Base-by-base conservation (phyloP, 1,284 basidiomycete genomes). In the Clitocybe nebularis region DNA sequence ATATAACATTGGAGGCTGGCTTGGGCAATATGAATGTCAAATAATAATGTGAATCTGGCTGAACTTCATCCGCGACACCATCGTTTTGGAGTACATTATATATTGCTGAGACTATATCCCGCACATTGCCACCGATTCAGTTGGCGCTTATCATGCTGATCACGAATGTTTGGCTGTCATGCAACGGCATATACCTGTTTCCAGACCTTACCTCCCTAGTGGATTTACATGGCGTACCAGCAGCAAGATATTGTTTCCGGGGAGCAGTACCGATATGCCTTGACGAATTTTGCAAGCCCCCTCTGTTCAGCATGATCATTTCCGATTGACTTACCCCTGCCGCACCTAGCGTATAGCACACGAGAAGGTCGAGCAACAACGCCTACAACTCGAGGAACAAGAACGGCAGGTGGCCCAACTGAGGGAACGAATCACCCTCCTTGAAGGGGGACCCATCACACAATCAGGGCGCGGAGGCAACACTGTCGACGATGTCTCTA, bases 401-500 rank as follows among this genome's bases (percentile, higher is more conserved):
- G 88, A 91, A 53, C 72, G 79, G 54, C 87, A 89, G 56, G 81
- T 89, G 36, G 85, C 86, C 1, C 66, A 74, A 32, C 70, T 90
- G 21, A 71, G 83, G 35, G 72, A 72, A 1, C 77, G 86, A 26
- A 88, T 91, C 52, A 71, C 78, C 7, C 61, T 81, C 3, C 70
- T 90, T 33, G 88, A 91, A 60, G 88, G 88, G 6, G 71, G 68
- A 24, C 57, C 71, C 41, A 62, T 62, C 39, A 55, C 62, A 40
- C 59, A 66, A 51, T 58, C 65, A 29, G 62, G 64, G 17, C 71
- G 69, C 39, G 72, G 74, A 47, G 75, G 80, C 14, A 77, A 72
- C 55, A 81, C 84, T 0, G 73, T 89, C 23, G 87, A 89, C 54
- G 86, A 90, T 59, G 89, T 89, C 62, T 89, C 87, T 8, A 89